Evolutionary conservation across 1,139 yeast species (phyloP).

Genomic region (Blastobotrys raffinosifermentans): DNA sequence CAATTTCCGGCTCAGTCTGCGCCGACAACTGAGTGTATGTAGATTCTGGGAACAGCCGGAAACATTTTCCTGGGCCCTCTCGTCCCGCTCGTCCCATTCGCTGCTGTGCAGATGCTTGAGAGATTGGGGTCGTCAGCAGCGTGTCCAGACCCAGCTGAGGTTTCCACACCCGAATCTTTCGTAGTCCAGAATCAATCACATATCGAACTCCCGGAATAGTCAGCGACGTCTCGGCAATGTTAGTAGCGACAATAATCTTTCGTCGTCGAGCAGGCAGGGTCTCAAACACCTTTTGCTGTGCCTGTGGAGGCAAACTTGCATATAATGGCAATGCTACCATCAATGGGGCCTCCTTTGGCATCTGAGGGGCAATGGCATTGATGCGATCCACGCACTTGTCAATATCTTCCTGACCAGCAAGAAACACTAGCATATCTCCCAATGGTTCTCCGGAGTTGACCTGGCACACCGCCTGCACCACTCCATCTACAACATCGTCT

Average conservation of each 20-base stretch:
- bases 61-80: constrained; percentile 88
- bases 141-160: constrained; percentile 89
- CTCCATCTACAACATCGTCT: constrained; percentile 79
- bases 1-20: constrained; percentile 90
- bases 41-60: constrained; percentile 69
- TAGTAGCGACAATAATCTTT: constrained; percentile 84
- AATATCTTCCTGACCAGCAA: constrained; percentile 97
- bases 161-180: constrained; percentile 92
- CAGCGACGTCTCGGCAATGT: constrained; percentile 95
- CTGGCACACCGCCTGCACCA: constrained; percentile 70
- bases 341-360: constrained; percentile 71
- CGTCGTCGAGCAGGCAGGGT: constrained; percentile 56
- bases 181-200: constrained; percentile 85
- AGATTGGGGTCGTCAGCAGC: constrained; percentile 81
- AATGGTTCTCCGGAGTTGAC: constrained; percentile 69
- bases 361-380: constrained; percentile 52
- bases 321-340: constrained; percentile 78
- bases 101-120: constrained; percentile 92
- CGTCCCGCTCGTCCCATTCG: constrained; percentile 99
- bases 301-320: constrained; percentile 84
- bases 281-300: constrained; percentile 72
- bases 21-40: constrained; percentile 57
- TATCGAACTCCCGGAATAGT: constrained; percentile 95
- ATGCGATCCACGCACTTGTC: constrained; percentile 72
- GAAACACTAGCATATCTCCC: constrained; percentile 85